A percentile compares a stretch with the other conserved stretches of the same genome.
These are phyloP conservation scores for Chlorokybus atmophyticus DNA, from an alignment of 139 green algal species.

Conservation along the genomic window DNA sequence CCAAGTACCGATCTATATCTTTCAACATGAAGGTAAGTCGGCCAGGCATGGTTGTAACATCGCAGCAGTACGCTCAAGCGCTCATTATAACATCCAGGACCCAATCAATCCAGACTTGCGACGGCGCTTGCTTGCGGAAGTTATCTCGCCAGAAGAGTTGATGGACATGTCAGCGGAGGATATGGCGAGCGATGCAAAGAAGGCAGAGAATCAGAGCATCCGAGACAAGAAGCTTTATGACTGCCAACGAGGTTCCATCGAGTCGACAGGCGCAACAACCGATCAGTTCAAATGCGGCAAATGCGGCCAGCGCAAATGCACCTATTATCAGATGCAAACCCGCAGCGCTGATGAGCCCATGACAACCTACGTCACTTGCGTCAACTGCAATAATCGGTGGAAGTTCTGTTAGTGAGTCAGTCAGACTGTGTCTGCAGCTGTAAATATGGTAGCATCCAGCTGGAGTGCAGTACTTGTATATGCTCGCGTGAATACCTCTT, in stretches of 20 bases:
- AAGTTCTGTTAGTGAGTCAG: conserved; percentile 97
- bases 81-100: no score
- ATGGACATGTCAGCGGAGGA: conserved; percentile 71
- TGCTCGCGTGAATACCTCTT: no score
- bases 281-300: conserved; percentile 91
- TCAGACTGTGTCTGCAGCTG: no score
- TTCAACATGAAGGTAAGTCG: conserved; percentile 80
- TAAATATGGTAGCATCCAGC: no score
- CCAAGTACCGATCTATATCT: conserved; percentile 69
- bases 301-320: conserved; percentile 73
- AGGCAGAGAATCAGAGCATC: conserved; percentile 66
- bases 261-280: conserved; percentile 57
- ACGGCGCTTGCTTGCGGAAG: conserved; percentile 35
- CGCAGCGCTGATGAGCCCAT: conserved; percentile 55
- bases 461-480: no score
- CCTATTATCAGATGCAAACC: conserved; percentile 70
- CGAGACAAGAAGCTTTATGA: conserved; percentile 67
- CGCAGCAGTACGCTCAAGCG: no score
- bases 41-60: no score
- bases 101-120: conserved; percentile 38
- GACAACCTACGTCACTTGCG: conserved; percentile 68
- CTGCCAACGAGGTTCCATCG: conserved; percentile 32
- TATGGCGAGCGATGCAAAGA: conserved; percentile 63
- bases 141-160: conserved; percentile 44
- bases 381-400: conserved; percentile 74